These are phyloP conservation scores for Penicillium turbatum DNA, from an alignment of 495 filamentous ascomycete species.

Conservation along the genomic window DNA sequence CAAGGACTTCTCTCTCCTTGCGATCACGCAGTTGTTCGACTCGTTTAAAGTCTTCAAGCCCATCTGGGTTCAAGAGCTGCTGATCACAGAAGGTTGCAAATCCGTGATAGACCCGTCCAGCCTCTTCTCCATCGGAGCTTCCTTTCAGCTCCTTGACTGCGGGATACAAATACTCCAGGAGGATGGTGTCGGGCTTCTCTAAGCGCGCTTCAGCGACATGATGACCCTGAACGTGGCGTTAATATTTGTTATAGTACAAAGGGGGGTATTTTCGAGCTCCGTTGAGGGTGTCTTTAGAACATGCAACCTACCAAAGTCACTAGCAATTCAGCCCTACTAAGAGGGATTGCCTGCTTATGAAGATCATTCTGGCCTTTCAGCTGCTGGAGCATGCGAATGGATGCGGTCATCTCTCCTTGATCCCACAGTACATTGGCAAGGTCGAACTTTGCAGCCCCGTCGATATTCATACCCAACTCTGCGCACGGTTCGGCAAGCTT, in stretches of 20 bases:
- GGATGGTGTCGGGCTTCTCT: slow-evolving; percentile 86
- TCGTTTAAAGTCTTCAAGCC: slow-evolving; percentile 78
- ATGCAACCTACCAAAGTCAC: slow-evolving; percentile 67
- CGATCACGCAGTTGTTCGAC: slow-evolving; percentile 73
- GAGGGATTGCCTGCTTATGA: slow-evolving; percentile 64
- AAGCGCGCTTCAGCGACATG: slow-evolving; percentile 89
- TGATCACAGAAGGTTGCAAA: slow-evolving; percentile 94
- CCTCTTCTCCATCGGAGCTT: slow-evolving; percentile 63
- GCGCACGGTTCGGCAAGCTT: slow-evolving; percentile 64
- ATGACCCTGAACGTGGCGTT: slow-evolving; percentile 50
- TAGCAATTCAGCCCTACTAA: slow-evolving; percentile 75
- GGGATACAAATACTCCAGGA: slow-evolving; percentile 73
- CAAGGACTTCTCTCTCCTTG: slow-evolving; percentile 71
- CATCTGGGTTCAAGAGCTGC: slow-evolving; percentile 79
- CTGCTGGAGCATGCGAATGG: slow-evolving; percentile 80
- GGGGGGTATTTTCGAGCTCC: neutral
- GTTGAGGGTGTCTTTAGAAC: neutral
- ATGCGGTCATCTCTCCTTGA: slow-evolving; percentile 85
- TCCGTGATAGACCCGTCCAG: slow-evolving; percentile 86
- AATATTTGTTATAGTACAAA: neutral
- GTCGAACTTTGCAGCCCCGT: slow-evolving; percentile 70
- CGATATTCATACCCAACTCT: slow-evolving; percentile 66
- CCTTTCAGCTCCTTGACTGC: slow-evolving; percentile 77
- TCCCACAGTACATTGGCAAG: slow-evolving; percentile 90
- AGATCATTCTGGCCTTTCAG: slow-evolving; percentile 58